Evolutionary conservation across 2,329 filamentous ascomycete genomes (phyloP).

Genomic region (Phyllosticta capitalensis): DNA sequence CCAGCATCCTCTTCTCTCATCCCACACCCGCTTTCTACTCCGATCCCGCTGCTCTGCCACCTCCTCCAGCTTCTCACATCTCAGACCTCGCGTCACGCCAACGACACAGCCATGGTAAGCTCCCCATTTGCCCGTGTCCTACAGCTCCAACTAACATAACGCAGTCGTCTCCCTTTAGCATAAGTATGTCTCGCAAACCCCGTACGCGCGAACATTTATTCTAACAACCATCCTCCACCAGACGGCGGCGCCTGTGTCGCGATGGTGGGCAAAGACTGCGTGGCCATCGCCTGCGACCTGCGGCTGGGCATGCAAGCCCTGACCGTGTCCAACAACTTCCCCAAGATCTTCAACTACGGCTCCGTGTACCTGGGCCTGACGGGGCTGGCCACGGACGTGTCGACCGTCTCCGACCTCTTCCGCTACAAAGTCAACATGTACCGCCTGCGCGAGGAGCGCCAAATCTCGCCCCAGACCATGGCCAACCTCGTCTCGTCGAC

Average conservation of each 20-base stretch:
- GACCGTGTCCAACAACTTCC: slow-evolving; percentile 99
- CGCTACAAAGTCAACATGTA: slow-evolving; percentile 99
- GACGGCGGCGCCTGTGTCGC: slow-evolving; percentile 91
- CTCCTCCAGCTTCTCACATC: not conserved
- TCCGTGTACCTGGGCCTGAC: slow-evolving; percentile 93
- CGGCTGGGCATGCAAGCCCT: slow-evolving; percentile 92
- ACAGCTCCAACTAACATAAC: slow-evolving; percentile 22
- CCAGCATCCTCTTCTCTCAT: slow-evolving; percentile 12
- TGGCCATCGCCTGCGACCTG: slow-evolving; percentile 97
- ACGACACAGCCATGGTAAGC: slow-evolving; percentile 29
- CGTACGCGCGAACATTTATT: slow-evolving; percentile 8
- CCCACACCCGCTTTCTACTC: slow-evolving; percentile 5
- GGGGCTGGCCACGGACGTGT: slow-evolving; percentile 90
- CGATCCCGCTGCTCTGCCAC: not conserved
- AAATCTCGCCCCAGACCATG: slow-evolving; percentile 89
- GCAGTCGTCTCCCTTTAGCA: slow-evolving; percentile 85
- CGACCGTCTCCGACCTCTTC: slow-evolving; percentile 91
- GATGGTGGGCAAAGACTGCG: slow-evolving; percentile 99
- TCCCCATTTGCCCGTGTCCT: slow-evolving; percentile 8
- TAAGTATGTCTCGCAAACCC: slow-evolving; percentile 55
- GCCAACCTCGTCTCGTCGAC: slow-evolving; percentile 82
- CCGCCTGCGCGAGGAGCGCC: slow-evolving; percentile 92
- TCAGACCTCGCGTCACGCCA: not conserved
- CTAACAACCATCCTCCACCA: slow-evolving; percentile 23
- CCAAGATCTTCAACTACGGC: slow-evolving; percentile 97